phyloP scores from a whole-genome alignment of 2,329 filamentous ascomycete genomes.

The Talaromyces albobiverticillius region DNA sequence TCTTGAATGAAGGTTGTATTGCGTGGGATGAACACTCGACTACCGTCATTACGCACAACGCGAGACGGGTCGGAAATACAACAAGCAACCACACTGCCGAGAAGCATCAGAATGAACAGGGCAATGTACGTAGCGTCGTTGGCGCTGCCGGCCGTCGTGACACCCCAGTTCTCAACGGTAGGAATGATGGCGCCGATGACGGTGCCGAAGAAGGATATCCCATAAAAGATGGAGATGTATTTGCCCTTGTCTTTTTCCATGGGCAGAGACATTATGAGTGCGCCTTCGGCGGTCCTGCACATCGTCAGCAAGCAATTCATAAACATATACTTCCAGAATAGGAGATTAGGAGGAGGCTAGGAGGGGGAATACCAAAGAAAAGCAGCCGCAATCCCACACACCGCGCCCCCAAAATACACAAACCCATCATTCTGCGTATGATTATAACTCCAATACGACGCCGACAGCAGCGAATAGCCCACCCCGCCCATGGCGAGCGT shows the following conservation, averaged over 20 bases:
- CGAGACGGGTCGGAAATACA: constrained; percentile 63
- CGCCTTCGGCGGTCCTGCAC: constrained; percentile 66
- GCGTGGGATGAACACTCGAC: constrained; percentile 36
- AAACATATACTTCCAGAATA: too few relatives aligned
- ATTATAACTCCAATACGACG: constrained; percentile 67
- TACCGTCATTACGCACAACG: constrained; percentile 68
- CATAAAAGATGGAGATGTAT: constrained; percentile 82
- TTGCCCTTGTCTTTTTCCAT: constrained; percentile 72
- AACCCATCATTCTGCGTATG: constrained; percentile 68
- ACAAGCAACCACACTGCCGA: constrained; percentile 62
- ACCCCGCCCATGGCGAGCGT: constrained; percentile 71
- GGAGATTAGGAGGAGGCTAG: too few relatives aligned
- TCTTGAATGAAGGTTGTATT: constrained; percentile 23
- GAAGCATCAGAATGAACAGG: constrained; percentile 68
- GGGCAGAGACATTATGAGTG: constrained; percentile 83
- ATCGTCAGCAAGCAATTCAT: too few relatives aligned
- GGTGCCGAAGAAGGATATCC: constrained; percentile 79
- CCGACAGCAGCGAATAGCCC: constrained; percentile 73
- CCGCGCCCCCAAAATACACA: constrained; percentile 67
- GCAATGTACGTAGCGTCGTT: constrained; percentile 68
- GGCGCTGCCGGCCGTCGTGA: constrained; percentile 21
- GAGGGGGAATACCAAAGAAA: constrained; percentile 65
- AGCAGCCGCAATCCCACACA: constrained; percentile 75
- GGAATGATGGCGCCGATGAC: constrained; percentile 64
- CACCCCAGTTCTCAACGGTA: constrained; percentile 23